A percentile compares a stretch with the other conserved stretches of the same genome.
These are phyloP conservation scores for Fusarium circinatum DNA, from an alignment of 2,329 filamentous ascomycete species.

Conservation along the genomic window DNA sequence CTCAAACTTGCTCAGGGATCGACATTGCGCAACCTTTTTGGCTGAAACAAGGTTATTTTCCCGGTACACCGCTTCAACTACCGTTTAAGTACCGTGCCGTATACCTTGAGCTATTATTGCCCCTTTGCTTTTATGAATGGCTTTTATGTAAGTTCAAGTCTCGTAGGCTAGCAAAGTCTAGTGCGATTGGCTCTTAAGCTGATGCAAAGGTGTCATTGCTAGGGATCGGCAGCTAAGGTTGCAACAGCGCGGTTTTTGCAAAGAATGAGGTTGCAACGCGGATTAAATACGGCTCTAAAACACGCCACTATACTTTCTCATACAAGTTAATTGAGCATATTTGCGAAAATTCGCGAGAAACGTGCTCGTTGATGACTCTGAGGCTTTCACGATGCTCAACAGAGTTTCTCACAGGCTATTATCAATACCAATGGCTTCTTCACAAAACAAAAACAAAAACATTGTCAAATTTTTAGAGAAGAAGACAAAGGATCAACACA, in stretches of 20 bases:
- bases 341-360: conserved; percentile 2
- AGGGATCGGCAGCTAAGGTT: not conserved
- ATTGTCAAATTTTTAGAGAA: rapidly evolving
- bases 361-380: not conserved
- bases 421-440: not conserved
- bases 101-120: not conserved
- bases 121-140: not conserved
- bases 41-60: not conserved
- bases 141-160: not conserved
- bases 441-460: not conserved
- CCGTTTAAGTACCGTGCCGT: not conserved
- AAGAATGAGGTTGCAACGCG: not conserved
- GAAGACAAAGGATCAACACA: not conserved
- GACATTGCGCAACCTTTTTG: conserved; percentile 26
- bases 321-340: conserved; percentile 2
- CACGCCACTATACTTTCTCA: not conserved
- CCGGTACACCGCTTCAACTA: conserved; percentile 6
- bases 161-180: not conserved
- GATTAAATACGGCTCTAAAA: not conserved
- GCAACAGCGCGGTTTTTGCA: not conserved
- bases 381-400: not conserved
- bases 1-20: conserved; percentile 2
- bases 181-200: not conserved
- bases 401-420: not conserved
- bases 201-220: not conserved